Conservation (phyloP, 306 rosid genomes). For the Canavalia ensiformis region DNA sequence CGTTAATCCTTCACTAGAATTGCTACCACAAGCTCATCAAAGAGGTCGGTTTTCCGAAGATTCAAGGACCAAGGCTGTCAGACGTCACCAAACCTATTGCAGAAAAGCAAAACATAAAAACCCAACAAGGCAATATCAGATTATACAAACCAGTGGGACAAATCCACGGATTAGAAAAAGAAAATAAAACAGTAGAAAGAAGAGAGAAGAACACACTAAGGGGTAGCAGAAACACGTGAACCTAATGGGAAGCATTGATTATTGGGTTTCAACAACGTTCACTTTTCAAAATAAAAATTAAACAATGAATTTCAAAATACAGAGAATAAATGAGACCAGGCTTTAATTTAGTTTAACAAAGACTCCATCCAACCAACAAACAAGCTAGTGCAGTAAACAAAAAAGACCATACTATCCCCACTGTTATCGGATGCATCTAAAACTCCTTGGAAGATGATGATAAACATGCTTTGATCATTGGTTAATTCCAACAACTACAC, state of each 20-base stretch:
- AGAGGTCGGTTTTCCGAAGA: constrained; percentile 37
- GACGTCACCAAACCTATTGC: constrained; percentile 50
- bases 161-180: not conserved
- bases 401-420: constrained; percentile 48
- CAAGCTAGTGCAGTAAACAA: not conserved
- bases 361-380: constrained; percentile 26
- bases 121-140: constrained; percentile 30
- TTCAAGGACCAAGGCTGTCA: constrained; percentile 44
- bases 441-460: constrained; percentile 13
- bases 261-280: constrained; percentile 42
- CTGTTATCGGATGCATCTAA: constrained; percentile 8
- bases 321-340: constrained; percentile 33
- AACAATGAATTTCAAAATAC: constrained; percentile 32
- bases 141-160: constrained; percentile 18
- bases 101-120: constrained; percentile 28
- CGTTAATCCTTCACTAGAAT: constrained; percentile 43
- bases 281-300: constrained; percentile 37
- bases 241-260: constrained; percentile 24
- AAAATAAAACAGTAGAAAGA: not conserved
- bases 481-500: constrained; percentile 22
- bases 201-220: not conserved
- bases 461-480: constrained; percentile 15
- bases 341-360: constrained; percentile 3
- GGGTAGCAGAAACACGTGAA: constrained; percentile 46
- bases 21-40: constrained; percentile 53